Evolutionary conservation across 352 stramenopile species (phyloP).

Genomic region (Globisporangium paroecandrum): DNA sequence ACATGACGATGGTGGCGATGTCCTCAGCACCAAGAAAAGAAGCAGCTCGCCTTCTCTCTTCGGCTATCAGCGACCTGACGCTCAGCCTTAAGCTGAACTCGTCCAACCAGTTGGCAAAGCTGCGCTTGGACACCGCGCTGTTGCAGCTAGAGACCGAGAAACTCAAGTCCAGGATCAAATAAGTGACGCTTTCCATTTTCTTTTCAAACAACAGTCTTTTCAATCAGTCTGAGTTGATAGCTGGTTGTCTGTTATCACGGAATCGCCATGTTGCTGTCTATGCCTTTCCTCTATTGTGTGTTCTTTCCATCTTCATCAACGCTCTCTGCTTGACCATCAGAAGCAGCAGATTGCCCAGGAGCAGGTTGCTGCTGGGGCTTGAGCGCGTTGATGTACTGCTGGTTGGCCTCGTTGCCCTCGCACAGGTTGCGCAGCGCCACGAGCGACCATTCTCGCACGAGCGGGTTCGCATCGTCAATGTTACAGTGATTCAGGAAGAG

Average conservation of each 20-base stretch:
- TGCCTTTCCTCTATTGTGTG: neutral
- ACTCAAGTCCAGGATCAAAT: slow-evolving; percentile 1
- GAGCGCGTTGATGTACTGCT: slow-evolving; percentile 59
- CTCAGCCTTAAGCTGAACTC: slow-evolving; percentile 13
- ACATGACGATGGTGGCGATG: slow-evolving; percentile 15
- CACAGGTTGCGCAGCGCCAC: slow-evolving; percentile 87
- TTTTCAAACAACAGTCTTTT: neutral
- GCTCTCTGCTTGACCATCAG: neutral
- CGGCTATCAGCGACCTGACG: slow-evolving; percentile 9
- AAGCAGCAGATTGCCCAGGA: neutral
- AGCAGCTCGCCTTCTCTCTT: neutral
- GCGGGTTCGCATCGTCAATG: slow-evolving; percentile 81
- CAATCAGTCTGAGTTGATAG: neutral
- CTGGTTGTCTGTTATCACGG: neutral
- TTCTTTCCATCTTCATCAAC: neutral
- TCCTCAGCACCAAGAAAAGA: neutral
- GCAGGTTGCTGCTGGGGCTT: slow-evolving; percentile 51
- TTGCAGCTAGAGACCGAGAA: slow-evolving; percentile 20
- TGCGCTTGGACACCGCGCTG: slow-evolving; percentile 14
- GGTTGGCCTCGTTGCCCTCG: slow-evolving; percentile 78
- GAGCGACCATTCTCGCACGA: slow-evolving; percentile 89
- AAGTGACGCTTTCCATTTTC: neutral
- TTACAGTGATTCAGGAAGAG: slow-evolving; percentile 90
- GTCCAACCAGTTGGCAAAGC: slow-evolving; percentile 7
- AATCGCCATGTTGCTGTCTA: neutral